Conservation (phyloP, 2,329 filamentous ascomycete genomes). For the Ceratocystis colombiana region DNA sequence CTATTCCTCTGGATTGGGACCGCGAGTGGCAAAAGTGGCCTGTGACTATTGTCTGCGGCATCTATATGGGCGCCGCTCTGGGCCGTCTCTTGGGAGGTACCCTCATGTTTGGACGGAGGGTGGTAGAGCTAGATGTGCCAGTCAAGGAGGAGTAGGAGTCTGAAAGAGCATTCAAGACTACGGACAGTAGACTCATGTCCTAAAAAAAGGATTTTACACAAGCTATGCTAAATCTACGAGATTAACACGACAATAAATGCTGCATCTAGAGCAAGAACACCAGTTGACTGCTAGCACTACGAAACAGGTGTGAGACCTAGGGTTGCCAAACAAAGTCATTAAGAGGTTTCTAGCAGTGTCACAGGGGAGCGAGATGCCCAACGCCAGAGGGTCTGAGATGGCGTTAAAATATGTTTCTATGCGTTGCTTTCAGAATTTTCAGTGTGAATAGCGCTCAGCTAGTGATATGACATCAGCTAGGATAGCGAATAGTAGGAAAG, state of each 20-base stretch:
- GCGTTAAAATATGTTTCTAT: not conserved
- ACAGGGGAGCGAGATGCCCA: no score
- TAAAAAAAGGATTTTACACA: not conserved
- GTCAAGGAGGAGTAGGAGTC: conserved; percentile 31
- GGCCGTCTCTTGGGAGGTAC: conserved; percentile 55
- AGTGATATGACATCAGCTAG: conserved; percentile 9
- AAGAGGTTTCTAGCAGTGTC: no score
- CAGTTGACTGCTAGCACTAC: not conserved
- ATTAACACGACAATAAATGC: not conserved
- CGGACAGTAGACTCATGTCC: no score
- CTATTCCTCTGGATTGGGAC: conserved; percentile 96
- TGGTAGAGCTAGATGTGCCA: conserved; percentile 28
- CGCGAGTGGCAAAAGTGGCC: conserved; percentile 99
- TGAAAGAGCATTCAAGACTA: not conserved
- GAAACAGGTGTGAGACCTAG: not conserved
- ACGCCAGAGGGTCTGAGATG: not conserved
- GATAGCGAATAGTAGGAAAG: conserved; percentile 20
- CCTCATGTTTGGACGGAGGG: conserved; percentile 39
- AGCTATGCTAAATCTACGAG: not conserved
- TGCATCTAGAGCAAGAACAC: not conserved
- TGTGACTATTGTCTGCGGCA: conserved; percentile 75
- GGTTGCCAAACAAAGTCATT: not conserved
- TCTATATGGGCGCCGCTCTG: conserved; percentile 66
- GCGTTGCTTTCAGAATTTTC: conserved; percentile 26
- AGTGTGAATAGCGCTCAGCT: conserved; percentile 26